Conservation (phyloP, 257 asterid species). For the Pogostemon cablin region DNA sequence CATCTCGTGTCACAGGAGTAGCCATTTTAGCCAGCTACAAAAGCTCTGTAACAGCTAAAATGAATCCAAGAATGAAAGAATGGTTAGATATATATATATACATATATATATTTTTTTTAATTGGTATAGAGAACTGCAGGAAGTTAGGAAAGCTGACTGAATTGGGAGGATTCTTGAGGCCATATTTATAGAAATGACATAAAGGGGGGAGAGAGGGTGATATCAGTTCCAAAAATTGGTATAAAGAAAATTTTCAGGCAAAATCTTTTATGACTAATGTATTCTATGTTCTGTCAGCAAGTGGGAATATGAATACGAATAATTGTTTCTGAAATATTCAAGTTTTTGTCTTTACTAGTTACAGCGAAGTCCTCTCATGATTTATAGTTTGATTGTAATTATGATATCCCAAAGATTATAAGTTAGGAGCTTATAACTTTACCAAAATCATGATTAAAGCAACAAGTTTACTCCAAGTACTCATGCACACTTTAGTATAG, state of each 20-base stretch:
- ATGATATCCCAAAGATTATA: too few relatives aligned
- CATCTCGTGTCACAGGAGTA: conserved; percentile 52
- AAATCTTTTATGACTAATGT: conserved; percentile 2
- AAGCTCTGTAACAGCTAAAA: conserved; percentile 29
- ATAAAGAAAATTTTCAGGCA: conserved; percentile 28
- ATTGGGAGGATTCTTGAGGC: conserved; percentile 12
- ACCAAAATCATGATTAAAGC: too few relatives aligned
- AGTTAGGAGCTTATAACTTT: too few relatives aligned
- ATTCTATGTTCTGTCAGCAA: conserved; percentile 43
- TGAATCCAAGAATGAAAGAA: conserved; percentile 1
- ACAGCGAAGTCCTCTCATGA: neutral
- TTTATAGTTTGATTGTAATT: neutral
- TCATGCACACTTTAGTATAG: too few relatives aligned
- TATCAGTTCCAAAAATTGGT: conserved; percentile 37
- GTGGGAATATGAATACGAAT: conserved; percentile 33
- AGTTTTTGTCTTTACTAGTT: conserved; percentile 31
- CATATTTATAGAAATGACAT: conserved; percentile 29
- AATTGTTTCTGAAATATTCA: conserved; percentile 25
- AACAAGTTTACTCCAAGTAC: too few relatives aligned
- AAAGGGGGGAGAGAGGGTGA: conserved; percentile 26
- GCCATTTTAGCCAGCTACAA: conserved; percentile 54
- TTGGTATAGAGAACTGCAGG: neutral
- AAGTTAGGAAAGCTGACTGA: conserved; percentile 11
- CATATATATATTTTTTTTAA: too few relatives aligned
- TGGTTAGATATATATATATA: neutral